phyloP scores from a whole-genome alignment of 2,329 filamentous ascomycete genomes.

The Fusarium sp. region DNA sequence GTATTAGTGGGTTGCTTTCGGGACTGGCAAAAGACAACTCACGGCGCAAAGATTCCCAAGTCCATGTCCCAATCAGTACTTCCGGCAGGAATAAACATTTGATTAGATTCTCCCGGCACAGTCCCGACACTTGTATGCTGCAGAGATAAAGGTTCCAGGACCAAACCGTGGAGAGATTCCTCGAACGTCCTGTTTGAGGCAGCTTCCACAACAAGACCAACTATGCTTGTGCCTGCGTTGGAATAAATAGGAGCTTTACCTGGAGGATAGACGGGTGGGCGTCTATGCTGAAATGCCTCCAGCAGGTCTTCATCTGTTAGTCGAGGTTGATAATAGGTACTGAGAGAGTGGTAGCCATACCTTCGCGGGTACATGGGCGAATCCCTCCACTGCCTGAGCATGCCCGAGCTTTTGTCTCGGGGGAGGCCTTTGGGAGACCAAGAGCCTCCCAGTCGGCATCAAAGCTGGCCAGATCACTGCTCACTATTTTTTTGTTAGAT shows the following conservation, averaged over 20 bases:
- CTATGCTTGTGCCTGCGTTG: background rate
- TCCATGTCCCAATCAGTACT: constrained; percentile 1
- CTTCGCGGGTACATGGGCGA: background rate
- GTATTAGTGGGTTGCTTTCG: background rate
- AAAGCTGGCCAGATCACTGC: background rate
- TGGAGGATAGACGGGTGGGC: background rate
- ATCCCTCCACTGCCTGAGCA: background rate
- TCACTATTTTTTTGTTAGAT: constrained; percentile 1
- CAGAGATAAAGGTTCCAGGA: constrained; percentile 1
- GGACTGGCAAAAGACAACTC: background rate
- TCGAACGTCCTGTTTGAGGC: constrained; percentile 3
- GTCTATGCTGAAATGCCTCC: background rate
- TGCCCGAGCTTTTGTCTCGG: background rate
- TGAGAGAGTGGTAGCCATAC: background rate
- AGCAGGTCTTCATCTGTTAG: constrained; percentile 2
- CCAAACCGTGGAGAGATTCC: background rate
- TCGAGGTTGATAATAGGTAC: background rate
- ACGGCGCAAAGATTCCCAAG: constrained; percentile 7
- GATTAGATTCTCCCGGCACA: accelerated
- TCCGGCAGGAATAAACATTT: background rate
- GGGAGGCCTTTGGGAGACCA: background rate
- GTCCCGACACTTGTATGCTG: background rate
- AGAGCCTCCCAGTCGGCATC: constrained; percentile 2
- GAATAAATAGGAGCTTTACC: constrained; percentile 1
- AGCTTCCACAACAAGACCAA: constrained; percentile 6